A percentile compares a stretch with the other conserved stretches of the same genome.
Evolutionary conservation across 2,329 filamentous ascomycete genomes (phyloP).

Genomic region (Reticulascus tulasneorum): DNA sequence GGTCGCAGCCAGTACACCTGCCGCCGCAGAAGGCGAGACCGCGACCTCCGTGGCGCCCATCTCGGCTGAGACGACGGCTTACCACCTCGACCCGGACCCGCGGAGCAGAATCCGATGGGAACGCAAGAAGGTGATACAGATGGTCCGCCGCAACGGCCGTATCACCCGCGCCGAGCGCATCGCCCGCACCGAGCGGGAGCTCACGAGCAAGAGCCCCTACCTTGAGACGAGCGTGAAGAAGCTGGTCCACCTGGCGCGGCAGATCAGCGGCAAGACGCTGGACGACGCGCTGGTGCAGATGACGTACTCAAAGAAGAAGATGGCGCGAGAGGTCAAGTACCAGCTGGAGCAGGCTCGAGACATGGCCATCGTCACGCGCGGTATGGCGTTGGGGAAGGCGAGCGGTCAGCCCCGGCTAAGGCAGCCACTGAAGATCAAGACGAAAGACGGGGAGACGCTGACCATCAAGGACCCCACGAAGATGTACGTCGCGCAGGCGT

Average conservation of each 20-base stretch:
- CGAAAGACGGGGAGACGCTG: constrained; percentile 71
- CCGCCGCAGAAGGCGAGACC: constrained; percentile 29
- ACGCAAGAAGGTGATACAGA: constrained; percentile 76
- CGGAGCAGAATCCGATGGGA: constrained; percentile 69
- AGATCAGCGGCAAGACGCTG: constrained; percentile 90
- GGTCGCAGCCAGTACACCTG: constrained; percentile 36
- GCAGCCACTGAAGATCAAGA: constrained; percentile 52
- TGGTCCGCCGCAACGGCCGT: constrained; percentile 65
- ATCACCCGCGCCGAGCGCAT: constrained; percentile 64
- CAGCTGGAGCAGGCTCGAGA: constrained; percentile 81
- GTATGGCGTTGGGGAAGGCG: constrained; percentile 70
- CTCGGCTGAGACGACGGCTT: constrained; percentile 52
- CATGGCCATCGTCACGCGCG: constrained; percentile 70
- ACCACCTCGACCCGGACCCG: constrained; percentile 72
- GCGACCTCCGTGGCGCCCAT: constrained; percentile 33
- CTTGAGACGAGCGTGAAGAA: constrained; percentile 91
- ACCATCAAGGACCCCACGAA: constrained; percentile 69
- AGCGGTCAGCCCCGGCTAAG: constrained; percentile 34
- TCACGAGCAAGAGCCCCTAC: constrained; percentile 59
- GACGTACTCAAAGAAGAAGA: constrained; percentile 92
- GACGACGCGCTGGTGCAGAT: constrained; percentile 94
- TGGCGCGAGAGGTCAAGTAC: constrained; percentile 71
- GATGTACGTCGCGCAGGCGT: constrained; percentile 89
- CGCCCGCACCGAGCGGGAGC: constrained; percentile 56
- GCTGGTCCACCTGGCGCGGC: constrained; percentile 75